Evolutionary conservation across 1,284 basidiomycete species (phyloP).

Genomic region (Volvariella surrecta): DNA sequence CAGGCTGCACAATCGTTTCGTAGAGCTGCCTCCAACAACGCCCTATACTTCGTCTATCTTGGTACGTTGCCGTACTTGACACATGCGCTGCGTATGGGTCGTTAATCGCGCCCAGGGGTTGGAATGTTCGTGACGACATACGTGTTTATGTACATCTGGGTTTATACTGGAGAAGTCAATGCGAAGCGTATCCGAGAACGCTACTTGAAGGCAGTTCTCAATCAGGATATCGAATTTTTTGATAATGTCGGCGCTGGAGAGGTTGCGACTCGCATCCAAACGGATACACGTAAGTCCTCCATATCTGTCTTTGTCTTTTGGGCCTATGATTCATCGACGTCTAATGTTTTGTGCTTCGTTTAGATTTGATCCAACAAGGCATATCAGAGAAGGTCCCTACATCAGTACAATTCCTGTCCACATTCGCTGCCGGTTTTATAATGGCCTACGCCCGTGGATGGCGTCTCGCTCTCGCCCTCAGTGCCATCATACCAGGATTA

Average conservation of each 20-base stretch:
- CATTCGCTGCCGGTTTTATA: slow-evolving; percentile 75
- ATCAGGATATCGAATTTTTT: slow-evolving; percentile 86
- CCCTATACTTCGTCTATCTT: slow-evolving; percentile 60
- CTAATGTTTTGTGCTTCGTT: slow-evolving; percentile 4
- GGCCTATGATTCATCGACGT: too few species aligned
- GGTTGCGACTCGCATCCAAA: slow-evolving; percentile 91
- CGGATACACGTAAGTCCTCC: slow-evolving; percentile 67
- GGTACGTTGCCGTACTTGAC: slow-evolving; percentile 35
- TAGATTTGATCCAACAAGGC: slow-evolving; percentile 81
- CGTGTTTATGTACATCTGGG: slow-evolving; percentile 81
- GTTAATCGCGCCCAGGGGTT: slow-evolving; percentile 30
- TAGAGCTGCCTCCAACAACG: slow-evolving; percentile 42
- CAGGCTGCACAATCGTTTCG: slow-evolving; percentile 42
- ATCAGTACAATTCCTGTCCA: slow-evolving; percentile 48
- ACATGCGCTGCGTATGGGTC: background rate
- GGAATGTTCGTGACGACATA: slow-evolving; percentile 63
- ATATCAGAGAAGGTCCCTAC: slow-evolving; percentile 83
- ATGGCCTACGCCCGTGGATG: slow-evolving; percentile 67
- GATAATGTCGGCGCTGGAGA: slow-evolving; percentile 93
- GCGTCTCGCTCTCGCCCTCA: slow-evolving; percentile 82
- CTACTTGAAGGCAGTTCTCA: slow-evolving; percentile 69
- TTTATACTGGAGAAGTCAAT: slow-evolving; percentile 84
- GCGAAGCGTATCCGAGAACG: slow-evolving; percentile 79
- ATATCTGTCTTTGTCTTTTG: background rate
- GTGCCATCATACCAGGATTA: slow-evolving; percentile 86